Conservation (phyloP, 306 rosid genomes). For the Dalbergia cultrata region DNA sequence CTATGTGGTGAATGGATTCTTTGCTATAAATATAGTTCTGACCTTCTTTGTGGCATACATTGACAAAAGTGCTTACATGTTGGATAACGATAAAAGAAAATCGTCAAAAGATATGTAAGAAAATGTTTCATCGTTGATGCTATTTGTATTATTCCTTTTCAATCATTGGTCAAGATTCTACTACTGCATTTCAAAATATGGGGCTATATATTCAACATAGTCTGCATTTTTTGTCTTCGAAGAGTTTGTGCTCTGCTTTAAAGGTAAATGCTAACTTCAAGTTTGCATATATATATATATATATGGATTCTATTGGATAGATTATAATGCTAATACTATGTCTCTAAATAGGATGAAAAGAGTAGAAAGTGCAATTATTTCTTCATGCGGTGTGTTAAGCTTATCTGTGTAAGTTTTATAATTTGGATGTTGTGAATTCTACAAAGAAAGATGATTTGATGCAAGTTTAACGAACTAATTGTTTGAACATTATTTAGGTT, state of each 20-base stretch:
- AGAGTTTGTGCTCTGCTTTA: no score
- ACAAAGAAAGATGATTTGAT: neutral
- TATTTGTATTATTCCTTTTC: no score
- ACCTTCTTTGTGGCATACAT: constrained; percentile 89
- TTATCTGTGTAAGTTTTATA: constrained; percentile 69
- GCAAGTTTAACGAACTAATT: constrained; percentile 5
- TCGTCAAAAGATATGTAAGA: constrained; percentile 70
- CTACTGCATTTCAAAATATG: no score
- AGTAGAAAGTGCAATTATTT: constrained; percentile 82
- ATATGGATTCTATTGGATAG: no score
- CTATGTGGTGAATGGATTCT: constrained; percentile 80
- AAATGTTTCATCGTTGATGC: constrained; percentile 74
- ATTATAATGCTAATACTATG: constrained; percentile 13
- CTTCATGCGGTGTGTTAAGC: constrained; percentile 90
- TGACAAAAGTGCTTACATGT: constrained; percentile 69
- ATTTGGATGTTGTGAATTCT: neutral
- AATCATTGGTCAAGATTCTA: no score
- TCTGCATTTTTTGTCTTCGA: no score
- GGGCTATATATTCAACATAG: no score
- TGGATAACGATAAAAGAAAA: constrained; percentile 68
- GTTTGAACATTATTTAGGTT: constrained; percentile 58
- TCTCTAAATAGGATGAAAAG: constrained; percentile 71
- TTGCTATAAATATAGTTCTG: constrained; percentile 75
- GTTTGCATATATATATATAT: no score
- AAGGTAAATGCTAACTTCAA: no score